These are phyloP conservation scores for Torulaspora indica DNA, from an alignment of 805 yeast species.

Conservation along the genomic window DNA sequence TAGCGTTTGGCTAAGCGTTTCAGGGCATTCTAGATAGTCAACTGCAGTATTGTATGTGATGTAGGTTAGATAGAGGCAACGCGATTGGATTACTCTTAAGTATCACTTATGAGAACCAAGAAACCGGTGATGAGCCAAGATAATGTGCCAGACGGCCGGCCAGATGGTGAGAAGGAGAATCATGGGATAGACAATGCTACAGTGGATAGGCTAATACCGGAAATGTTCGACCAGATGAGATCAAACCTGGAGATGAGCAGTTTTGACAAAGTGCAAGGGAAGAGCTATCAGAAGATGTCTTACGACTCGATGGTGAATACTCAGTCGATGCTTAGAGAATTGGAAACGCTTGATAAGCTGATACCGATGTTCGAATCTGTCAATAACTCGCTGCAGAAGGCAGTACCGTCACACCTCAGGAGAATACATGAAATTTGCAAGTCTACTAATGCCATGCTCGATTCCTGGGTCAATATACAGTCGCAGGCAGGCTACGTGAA, in stretches of 20 bases:
- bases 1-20: constrained; percentile 32
- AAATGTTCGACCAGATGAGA: constrained; percentile 34
- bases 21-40: no score
- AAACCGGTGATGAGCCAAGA: not conserved
- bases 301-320: constrained; percentile 24
- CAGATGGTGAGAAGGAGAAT: not conserved
- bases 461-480: constrained; percentile 56
- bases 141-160: not conserved
- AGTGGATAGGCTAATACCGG: constrained; percentile 32
- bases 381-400: constrained; percentile 17
- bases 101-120: not conserved
- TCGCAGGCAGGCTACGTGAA: constrained; percentile 57
- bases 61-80: not conserved
- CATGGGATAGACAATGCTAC: constrained; percentile 19
- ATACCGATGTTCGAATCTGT: constrained; percentile 29
- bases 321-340: constrained; percentile 31
- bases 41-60: not conserved
- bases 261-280: constrained; percentile 1
- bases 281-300: constrained; percentile 4
- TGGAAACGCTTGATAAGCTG: constrained; percentile 31
- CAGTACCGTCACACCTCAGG: constrained; percentile 30
- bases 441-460: constrained; percentile 47
- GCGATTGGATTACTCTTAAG: not conserved
- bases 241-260: constrained; percentile 19
- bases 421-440: constrained; percentile 41